These are phyloP conservation scores for Antrodiella citrinella DNA, from an alignment of 768 basidiomycete species.

Conservation along the genomic window DNA sequence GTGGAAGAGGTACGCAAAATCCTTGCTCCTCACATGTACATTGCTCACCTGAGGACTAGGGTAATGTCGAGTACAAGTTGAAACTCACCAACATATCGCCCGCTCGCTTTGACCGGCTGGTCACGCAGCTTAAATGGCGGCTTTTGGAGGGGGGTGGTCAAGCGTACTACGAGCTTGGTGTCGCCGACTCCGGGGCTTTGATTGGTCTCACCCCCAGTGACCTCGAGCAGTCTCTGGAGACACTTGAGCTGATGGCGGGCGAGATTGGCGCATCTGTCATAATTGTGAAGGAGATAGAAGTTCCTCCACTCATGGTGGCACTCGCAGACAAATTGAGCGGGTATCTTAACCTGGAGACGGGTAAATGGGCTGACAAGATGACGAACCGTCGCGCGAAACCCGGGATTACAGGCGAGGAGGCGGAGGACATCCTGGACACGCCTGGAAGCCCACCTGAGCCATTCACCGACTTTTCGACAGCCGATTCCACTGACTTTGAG, in stretches of 20 bases:
- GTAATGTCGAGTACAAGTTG: constrained; percentile 93
- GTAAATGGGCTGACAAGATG: constrained; percentile 27
- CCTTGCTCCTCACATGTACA: background rate
- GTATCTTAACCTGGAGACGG: constrained; percentile 27
- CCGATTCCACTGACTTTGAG: constrained; percentile 32
- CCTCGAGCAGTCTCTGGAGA: constrained; percentile 75
- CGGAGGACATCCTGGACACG: constrained; percentile 17
- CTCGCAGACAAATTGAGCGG: constrained; percentile 26
- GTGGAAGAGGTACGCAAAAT: constrained; percentile 44
- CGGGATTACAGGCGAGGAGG: constrained; percentile 1
- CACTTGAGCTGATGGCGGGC: constrained; percentile 89
- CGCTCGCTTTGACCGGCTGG: constrained; percentile 71
- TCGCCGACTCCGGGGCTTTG: constrained; percentile 83
- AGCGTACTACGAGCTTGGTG: constrained; percentile 48
- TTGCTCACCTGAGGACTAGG: constrained; percentile 29
- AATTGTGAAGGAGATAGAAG: constrained; percentile 82
- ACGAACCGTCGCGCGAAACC: constrained; percentile 18
- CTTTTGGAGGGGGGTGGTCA: constrained; percentile 48
- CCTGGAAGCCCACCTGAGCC: constrained; percentile 27
- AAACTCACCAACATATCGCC: constrained; percentile 76
- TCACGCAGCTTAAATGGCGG: constrained; percentile 95
- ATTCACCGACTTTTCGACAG: constrained; percentile 29
- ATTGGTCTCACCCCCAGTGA: constrained; percentile 69
- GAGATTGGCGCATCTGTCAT: constrained; percentile 91
- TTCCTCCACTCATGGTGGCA: constrained; percentile 44